These are phyloP conservation scores for Shiraia sp. DNA, from an alignment of 2,329 filamentous ascomycete species.

Conservation along the genomic window DNA sequence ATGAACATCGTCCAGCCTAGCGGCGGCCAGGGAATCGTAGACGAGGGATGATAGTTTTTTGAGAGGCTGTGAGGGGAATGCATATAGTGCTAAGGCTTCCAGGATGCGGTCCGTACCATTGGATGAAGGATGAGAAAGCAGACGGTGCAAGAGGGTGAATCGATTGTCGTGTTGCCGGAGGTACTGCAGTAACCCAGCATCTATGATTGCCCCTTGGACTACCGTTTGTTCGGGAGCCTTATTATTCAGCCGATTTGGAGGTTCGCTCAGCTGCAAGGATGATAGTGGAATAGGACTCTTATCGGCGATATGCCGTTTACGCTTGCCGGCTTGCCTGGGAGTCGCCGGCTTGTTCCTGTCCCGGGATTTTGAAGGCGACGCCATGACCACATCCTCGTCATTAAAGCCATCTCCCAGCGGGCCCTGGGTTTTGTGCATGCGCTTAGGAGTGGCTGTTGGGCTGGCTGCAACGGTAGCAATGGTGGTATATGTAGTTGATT, in stretches of 20 bases:
- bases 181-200: conserved; percentile 41
- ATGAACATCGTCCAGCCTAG: conserved; percentile 54
- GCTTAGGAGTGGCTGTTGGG: conserved; percentile 63
- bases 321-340: conserved; percentile 67
- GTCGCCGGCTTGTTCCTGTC: conserved; percentile 56
- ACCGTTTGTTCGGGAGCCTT: conserved; percentile 19
- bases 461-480: conserved; percentile 16
- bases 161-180: conserved; percentile 45
- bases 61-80: conserved; percentile 62
- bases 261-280: conserved; percentile 56
- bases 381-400: conserved; percentile 62
- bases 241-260: conserved; percentile 44
- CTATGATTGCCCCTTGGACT: conserved; percentile 9
- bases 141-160: conserved; percentile 58
- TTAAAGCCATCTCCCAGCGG: conserved; percentile 77
- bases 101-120: conserved; percentile 65
- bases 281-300: conserved; percentile 65
- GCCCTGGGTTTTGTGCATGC: conserved; percentile 56
- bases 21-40: conserved; percentile 66
- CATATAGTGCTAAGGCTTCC: conserved; percentile 67
- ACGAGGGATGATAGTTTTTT: conserved; percentile 68
- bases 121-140: conserved; percentile 65
- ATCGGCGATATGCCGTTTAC: conserved; percentile 64
- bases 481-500: too few species aligned
- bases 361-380: conserved; percentile 58